These are phyloP conservation scores for Aureobasidium sp. DNA, from an alignment of 2,329 filamentous ascomycete species.

Conservation along the genomic window DNA sequence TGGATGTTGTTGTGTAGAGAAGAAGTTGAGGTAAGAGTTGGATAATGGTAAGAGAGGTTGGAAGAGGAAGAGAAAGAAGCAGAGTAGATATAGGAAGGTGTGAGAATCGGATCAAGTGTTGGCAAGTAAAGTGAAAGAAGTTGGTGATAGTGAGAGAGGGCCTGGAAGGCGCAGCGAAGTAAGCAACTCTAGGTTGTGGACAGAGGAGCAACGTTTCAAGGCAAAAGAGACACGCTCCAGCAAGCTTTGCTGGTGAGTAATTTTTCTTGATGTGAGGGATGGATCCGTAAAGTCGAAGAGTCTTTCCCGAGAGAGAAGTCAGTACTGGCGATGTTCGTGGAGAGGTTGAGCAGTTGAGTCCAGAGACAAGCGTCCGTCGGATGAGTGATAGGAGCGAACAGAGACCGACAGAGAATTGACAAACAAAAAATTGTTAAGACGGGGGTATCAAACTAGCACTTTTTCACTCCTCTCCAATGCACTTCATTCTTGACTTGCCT, in stretches of 20 bases:
- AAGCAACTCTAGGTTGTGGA: neutral
- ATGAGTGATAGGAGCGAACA: neutral
- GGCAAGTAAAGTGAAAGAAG: neutral
- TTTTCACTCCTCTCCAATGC: neutral
- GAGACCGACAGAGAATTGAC: neutral
- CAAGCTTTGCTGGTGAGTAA: neutral
- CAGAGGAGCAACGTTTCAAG: neutral
- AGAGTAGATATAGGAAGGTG: neutral
- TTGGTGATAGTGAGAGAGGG: neutral
- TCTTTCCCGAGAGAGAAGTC: too few species aligned
- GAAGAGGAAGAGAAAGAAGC: neutral
- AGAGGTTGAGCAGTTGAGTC: neutral
- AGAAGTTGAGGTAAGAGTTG: neutral
- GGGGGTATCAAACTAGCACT: conserved; percentile 5
- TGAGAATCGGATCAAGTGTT: neutral
- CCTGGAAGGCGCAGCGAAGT: neutral
- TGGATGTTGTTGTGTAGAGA: neutral
- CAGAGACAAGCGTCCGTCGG: neutral
- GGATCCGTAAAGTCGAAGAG: too few species aligned
- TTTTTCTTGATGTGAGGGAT: too few species aligned
- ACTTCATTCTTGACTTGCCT: neutral
- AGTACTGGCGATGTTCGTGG: too few species aligned
- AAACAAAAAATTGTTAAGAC: neutral
- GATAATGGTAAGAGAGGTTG: neutral
- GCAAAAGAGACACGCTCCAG: neutral